Conservation (phyloP, 768 basidiomycete species). For the Rickenella mellea region DNA sequence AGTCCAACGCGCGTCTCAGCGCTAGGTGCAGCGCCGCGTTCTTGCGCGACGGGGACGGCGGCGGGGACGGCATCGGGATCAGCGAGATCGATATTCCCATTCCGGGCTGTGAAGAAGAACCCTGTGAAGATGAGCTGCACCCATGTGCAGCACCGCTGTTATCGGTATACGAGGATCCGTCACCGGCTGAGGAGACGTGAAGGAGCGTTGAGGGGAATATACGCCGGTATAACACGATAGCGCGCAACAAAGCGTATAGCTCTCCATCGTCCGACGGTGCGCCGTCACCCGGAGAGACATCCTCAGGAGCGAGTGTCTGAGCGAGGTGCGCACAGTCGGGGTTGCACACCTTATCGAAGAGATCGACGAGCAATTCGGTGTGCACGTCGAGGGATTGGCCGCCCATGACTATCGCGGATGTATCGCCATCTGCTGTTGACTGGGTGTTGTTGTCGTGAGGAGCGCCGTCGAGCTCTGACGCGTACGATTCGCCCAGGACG, state of each 20-base stretch:
- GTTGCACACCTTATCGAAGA: conserved; percentile 43
- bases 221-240: conserved; percentile 50
- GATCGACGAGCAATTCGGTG: conserved; percentile 40
- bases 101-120: no score
- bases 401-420: conserved; percentile 42
- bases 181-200: conserved; percentile 7
- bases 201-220: conserved; percentile 36
- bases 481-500: conserved; percentile 19
- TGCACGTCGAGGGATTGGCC: conserved; percentile 56
- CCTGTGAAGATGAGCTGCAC: background rate
- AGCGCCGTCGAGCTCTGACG: conserved; percentile 5
- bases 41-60: conserved; percentile 39
- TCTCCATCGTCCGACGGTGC: conserved; percentile 29
- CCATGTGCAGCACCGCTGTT: background rate
- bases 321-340: conserved; percentile 16
- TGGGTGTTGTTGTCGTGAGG: conserved; percentile 20
- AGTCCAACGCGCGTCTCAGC: conserved; percentile 48
- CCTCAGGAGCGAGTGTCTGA: conserved; percentile 5
- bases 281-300: conserved; percentile 14
- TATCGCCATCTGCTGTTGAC: conserved; percentile 27
- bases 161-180: no score
- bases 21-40: conserved; percentile 31
- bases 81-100: conserved; percentile 3
- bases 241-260: conserved; percentile 44
- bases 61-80: conserved; percentile 39